Conservation (phyloP, 352 stramenopile species). For the Aphanomyces stellatus region DNA sequence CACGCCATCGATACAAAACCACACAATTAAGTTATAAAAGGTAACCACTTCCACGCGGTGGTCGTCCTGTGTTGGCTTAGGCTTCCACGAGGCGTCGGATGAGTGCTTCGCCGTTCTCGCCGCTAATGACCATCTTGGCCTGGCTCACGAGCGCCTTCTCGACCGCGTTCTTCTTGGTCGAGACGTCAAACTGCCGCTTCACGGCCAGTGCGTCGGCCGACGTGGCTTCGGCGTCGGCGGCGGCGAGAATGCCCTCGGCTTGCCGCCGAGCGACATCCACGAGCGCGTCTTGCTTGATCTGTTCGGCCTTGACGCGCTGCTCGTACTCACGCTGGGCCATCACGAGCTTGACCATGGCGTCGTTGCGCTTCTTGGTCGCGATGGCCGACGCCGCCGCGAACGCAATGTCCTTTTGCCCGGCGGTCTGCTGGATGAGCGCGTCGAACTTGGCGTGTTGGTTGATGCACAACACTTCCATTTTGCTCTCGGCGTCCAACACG, state of each 20-base stretch:
- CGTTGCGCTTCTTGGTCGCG: conserved; percentile 44
- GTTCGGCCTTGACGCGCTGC: conserved; percentile 55
- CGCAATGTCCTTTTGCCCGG: conserved; percentile 58
- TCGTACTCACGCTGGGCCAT: conserved; percentile 52
- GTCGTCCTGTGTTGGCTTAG: neutral
- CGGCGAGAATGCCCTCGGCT: conserved; percentile 39
- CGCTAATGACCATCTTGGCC: conserved; percentile 70
- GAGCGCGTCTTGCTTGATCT: conserved; percentile 49
- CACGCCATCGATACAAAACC: too few relatives aligned
- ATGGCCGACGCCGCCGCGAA: conserved; percentile 41
- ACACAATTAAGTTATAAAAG: too few relatives aligned
- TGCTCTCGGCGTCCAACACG: conserved; percentile 60
- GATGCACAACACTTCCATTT: conserved; percentile 62
- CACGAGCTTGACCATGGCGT: conserved; percentile 46
- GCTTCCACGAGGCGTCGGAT: conserved; percentile 28
- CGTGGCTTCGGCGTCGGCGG: conserved; percentile 51
- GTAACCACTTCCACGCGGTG: too few relatives aligned
- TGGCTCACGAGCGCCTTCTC: conserved; percentile 44
- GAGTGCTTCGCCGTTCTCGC: conserved; percentile 74
- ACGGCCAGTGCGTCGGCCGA: conserved; percentile 49
- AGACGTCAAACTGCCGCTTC: conserved; percentile 72
- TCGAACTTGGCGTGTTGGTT: conserved; percentile 40
- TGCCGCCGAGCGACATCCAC: conserved; percentile 58
- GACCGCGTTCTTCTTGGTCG: conserved; percentile 58
- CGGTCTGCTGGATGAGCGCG: conserved; percentile 64